Evolutionary conservation across 805 yeast genomes (phyloP), one percentile per base, ranked within the genome.

Genomic region (Schwanniomyces yamadae): DNA sequence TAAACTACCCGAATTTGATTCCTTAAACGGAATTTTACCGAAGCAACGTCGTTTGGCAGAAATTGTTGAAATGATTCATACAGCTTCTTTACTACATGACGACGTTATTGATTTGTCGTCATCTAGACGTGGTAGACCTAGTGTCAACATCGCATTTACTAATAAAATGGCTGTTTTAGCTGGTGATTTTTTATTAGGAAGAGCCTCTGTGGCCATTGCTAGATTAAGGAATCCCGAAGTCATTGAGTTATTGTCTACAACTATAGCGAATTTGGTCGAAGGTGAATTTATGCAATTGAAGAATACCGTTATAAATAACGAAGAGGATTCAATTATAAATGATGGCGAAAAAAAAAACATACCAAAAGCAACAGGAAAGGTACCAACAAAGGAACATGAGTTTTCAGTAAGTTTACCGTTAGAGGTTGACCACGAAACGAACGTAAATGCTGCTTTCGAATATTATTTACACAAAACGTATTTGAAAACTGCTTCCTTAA

Each of bases 271-370:
- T 57, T 72, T 93, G 41, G 98, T 93, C 1, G 99, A 93, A 65
- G 99, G 99, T 33, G 99, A 93, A 65, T 91, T 93, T 59, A 93
- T 93, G 98, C 99, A 93, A 66, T 76, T 93, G 69, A 90, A 91
- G 50, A 93, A 93, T 63, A 88, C 96, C 0, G 93, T 90, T 6
- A 66, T 84, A 27, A 61, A 50, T 40, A 47, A 47, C 30, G 75
- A 70, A 41, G 78, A 77, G 22, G 55, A 67, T 21, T 57, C 61
- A 29, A 59, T 70, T 14, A 66, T 71, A 39, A 86, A 76, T 43
- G 75, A 66, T 37, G 72, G 73, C 3, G 75, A 67, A 33, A 33
- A 52, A 30, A 52, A 75, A 61, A 44, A 47, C 20, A 59, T 77
- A 11, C 88, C 88, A 4, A 48, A 51, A 10, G 74, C 82, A 25